Evolutionary conservation across 768 basidiomycete species (phyloP), one percentile per base, ranked within the genome.

Genomic region (Hysterangium stoloniferum): DNA sequence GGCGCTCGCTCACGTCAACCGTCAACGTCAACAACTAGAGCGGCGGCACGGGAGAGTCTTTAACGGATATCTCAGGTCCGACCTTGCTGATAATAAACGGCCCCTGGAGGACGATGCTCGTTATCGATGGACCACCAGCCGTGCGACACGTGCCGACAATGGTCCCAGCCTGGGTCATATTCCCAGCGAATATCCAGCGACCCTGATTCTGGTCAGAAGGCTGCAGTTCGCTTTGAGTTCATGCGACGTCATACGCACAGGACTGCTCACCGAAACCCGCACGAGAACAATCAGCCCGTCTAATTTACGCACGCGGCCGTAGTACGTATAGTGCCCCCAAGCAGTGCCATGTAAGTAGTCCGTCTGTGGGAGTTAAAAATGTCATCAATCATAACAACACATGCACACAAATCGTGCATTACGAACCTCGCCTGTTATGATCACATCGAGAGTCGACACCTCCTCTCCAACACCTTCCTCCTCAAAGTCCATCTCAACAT

Each of bases 161-260:
- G 12, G 49, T 51, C 17, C 19, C 25, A 15, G 38, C 40, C 2
- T 32, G 12, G 20, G 40, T 28, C 25, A 51, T 51, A 22, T 51
- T 41, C 25, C 49, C 49, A 19, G 38, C 25, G 41, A 51, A 51
- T 12, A 51, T 31, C 49, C 49, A 51, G 17, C 49, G 49, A 42
- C 49, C 49, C 22, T 43, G 38, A 22, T 35, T 40, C 12, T 24
- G 25, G 19, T 51, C 25, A 3, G 49, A 35, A 41, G 33, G 29
- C 47, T 34, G 47, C 3, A 27, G 35, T 27, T 43, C 43, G 37
- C 37, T 37, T 17, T 19, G 20, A 17, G 20, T 25, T 15, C 13
- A 32, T 13, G 20, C 31, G 25, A 24, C 22, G 20, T 41, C n/a
- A 51, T 28, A 28, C 11, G 28, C 4, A 28, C n/a, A 15, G 6